Evolutionary conservation across 2,329 filamentous ascomycete species (phyloP).

Genomic region (Chaetoscypha palmicola): DNA sequence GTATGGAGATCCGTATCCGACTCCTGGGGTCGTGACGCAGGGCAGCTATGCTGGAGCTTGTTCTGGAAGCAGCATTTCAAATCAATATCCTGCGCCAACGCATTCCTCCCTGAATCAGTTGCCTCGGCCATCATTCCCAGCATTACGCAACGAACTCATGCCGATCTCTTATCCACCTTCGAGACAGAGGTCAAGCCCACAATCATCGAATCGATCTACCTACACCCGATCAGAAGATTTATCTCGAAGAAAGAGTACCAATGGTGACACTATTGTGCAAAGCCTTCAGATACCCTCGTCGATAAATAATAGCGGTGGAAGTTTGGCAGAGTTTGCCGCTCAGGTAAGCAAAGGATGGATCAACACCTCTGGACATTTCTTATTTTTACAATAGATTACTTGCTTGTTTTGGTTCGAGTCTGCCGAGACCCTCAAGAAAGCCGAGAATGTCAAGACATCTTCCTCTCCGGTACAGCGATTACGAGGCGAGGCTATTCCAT

Average conservation of each 20-base stretch:
- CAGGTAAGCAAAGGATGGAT: slow-evolving; percentile 44
- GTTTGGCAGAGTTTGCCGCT: slow-evolving; percentile 74
- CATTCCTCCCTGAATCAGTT: slow-evolving; percentile 17
- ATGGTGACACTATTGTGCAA: slow-evolving; percentile 23
- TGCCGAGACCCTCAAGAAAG: slow-evolving; percentile 67
- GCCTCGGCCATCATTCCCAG: slow-evolving; percentile 14
- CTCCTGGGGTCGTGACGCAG: slow-evolving; percentile 7
- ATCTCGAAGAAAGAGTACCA: slow-evolving; percentile 19
- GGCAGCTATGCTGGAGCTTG: slow-evolving; percentile 11
- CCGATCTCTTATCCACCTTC: slow-evolving; percentile 6
- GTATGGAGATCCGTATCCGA: slow-evolving; percentile 35
- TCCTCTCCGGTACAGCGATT: slow-evolving; percentile 47
- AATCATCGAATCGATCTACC: slow-evolving; percentile 13
- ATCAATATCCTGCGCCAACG: slow-evolving; percentile 8
- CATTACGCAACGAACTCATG: slow-evolving; percentile 25
- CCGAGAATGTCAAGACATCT: slow-evolving; percentile 45
- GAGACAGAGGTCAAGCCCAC: slow-evolving; percentile 20
- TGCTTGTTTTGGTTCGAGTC: slow-evolving; percentile 98
- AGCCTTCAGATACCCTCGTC: slow-evolving; percentile 63
- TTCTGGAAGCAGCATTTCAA: slow-evolving; percentile 3
- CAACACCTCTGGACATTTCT: slow-evolving; percentile 9
- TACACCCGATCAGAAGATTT: slow-evolving; percentile 16
- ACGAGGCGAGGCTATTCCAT: slow-evolving; percentile 65
- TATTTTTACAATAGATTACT: slow-evolving; percentile 58
- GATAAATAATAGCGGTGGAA: slow-evolving; percentile 69